phyloP scores from a whole-genome alignment of 2,329 filamentous ascomycete species.

The Botrytis cinerea region DNA sequence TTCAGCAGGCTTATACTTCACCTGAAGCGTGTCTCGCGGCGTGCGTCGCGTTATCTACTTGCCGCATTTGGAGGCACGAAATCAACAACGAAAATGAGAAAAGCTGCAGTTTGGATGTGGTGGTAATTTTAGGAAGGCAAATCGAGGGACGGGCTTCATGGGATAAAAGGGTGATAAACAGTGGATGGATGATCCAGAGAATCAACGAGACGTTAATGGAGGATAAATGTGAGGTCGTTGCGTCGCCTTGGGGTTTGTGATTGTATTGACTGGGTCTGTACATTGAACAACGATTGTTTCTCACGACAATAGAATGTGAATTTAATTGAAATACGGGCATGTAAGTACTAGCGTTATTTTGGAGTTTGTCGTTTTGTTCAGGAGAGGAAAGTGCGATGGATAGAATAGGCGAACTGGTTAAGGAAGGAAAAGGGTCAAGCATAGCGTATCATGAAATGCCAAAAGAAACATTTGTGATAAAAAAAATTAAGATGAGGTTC shows the following conservation, averaged over 20 bases:
- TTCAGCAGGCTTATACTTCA: conserved; percentile 2
- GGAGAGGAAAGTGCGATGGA: background rate
- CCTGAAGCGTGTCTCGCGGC: conserved; percentile 16
- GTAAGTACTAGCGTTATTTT: background rate
- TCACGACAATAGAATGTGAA: background rate
- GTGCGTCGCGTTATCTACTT: conserved; percentile 3
- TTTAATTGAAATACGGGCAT: background rate
- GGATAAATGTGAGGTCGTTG: conserved; percentile 9
- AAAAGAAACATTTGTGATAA: background rate
- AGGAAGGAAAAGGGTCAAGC: background rate
- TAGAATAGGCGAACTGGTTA: background rate
- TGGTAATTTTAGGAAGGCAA: conserved; percentile 11
- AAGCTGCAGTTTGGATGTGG: conserved; percentile 7
- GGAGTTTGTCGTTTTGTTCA: background rate
- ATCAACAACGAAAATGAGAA: background rate
- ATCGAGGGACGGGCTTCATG: background rate
- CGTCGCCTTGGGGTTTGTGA: background rate
- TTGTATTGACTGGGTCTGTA: background rate
- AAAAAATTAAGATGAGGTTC: background rate
- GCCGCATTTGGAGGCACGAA: conserved; percentile 21
- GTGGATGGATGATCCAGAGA: conserved; percentile 21
- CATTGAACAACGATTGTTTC: background rate
- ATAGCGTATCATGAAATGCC: background rate
- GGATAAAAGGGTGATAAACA: background rate
- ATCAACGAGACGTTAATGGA: conserved; percentile 1